Evolutionary conservation across 169 alveolate genomes (phyloP), one percentile per base, ranked within the genome.

Genomic region (Plasmodium falciparum): DNA sequence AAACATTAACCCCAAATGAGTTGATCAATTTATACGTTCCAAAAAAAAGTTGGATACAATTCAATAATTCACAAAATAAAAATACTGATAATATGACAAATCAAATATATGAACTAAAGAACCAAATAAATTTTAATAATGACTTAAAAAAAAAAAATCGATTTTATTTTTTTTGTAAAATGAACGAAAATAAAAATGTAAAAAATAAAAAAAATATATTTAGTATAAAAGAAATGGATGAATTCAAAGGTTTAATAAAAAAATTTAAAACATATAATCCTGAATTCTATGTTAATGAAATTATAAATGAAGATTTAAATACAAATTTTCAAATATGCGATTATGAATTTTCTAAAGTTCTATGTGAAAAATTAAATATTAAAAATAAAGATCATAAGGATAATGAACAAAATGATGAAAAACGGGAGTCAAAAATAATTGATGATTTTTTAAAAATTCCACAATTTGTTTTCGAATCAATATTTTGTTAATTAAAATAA

Each of bases 91-190:
- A 61, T 43, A 50, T 4, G 15, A 13, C 13, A 47, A 67, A 83
- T 17, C 73, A 69, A n/a, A 86, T 61, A 29, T 71, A 45, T 73
- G 75, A 9, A 2, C 63, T 86, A 52, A 86, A 71, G 50, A 86
- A 50, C 20, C 71, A 50, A 86, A 59, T 86, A 22, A 72, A 58
- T 26, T 86, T 86, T 86, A 80, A 80, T 61, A 86, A 86, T 33
- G 92, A 86, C 24, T 71, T 86, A 63, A 86, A 86, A 73, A 86
- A 86, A 33, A 86, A 33, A 65, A 26, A 86, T 49, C 59, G 92
- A 66, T 86, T 86, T 58, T 71, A 39, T 71, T 86, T 86, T 71
- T 86, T 58, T 52, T 86, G 92, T 56, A 86, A 73, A 62, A 63
- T 62, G 73, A 70, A 86, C 43, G 88, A 86, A 54, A 66, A 63